Conservation (phyloP, 208 protist species). For the Crithidia bombi region DNA sequence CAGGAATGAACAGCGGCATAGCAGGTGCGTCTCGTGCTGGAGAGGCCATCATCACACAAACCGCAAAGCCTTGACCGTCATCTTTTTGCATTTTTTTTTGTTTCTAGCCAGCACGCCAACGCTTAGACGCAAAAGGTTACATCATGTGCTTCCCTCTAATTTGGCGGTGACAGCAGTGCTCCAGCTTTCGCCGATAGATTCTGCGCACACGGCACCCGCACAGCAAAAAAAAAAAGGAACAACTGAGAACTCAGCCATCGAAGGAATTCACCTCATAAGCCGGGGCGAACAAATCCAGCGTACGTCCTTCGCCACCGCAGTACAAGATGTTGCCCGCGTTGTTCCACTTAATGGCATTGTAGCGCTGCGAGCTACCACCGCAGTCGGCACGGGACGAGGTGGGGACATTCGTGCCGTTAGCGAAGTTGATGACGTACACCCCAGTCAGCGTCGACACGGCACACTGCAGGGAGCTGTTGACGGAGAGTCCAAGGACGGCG, state of each 20-base stretch:
- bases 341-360: slow-evolving; percentile 86
- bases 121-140: too few relatives aligned
- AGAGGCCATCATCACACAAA: too few relatives aligned
- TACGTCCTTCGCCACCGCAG: slow-evolving; percentile 73
- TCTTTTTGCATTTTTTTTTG: too few relatives aligned
- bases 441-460: slow-evolving; percentile 86
- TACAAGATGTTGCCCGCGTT: slow-evolving; percentile 69
- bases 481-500: slow-evolving; percentile 74
- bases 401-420: slow-evolving; percentile 42
- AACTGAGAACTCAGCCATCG: slow-evolving; percentile 1
- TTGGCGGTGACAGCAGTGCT: background rate
- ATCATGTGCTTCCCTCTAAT: too few relatives aligned
- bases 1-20: too few relatives aligned
- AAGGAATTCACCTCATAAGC: slow-evolving; percentile 33
- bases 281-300: slow-evolving; percentile 73
- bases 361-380: slow-evolving; percentile 52
- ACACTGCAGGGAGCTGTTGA: slow-evolving; percentile 72
- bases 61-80: too few relatives aligned
- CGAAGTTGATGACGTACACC: slow-evolving; percentile 79
- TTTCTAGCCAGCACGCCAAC: too few relatives aligned
- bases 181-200: background rate
- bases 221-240: background rate
- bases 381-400: slow-evolving; percentile 65
- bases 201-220: background rate
- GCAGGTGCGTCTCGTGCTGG: too few relatives aligned